Evolutionary conservation across 2,329 filamentous ascomycete species (phyloP).

Genomic region (Aspergillus tubingensis): DNA sequence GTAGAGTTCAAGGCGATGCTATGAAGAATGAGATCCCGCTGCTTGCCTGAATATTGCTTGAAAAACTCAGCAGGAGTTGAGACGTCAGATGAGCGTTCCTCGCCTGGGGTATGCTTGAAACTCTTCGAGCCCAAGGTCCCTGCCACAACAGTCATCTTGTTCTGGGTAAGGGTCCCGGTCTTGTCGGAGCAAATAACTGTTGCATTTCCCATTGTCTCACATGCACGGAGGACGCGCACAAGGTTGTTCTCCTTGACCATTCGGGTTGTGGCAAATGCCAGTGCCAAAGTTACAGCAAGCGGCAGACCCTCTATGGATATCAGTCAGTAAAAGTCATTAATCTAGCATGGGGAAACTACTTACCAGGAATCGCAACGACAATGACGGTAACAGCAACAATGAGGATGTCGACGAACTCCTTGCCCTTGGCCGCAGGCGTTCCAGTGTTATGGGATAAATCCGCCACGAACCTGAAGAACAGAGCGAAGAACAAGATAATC

Average conservation of each 20-base stretch:
- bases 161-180: slow-evolving; percentile 73
- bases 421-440: slow-evolving; percentile 72
- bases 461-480: slow-evolving; percentile 83
- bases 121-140: slow-evolving; percentile 65
- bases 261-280: slow-evolving; percentile 74
- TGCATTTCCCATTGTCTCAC: slow-evolving; percentile 80
- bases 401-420: slow-evolving; percentile 73
- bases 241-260: slow-evolving; percentile 79
- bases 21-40: slow-evolving; percentile 42
- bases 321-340: slow-evolving; percentile 40
- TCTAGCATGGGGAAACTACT: slow-evolving; percentile 10
- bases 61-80: slow-evolving; percentile 31
- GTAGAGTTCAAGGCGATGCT: slow-evolving; percentile 61
- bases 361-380: slow-evolving; percentile 70
- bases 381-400: slow-evolving; percentile 79
- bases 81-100: slow-evolving; percentile 18
- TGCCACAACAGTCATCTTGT: slow-evolving; percentile 75
- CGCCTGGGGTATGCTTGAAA: slow-evolving; percentile 50
- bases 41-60: slow-evolving; percentile 33
- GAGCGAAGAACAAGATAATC: slow-evolving; percentile 77
- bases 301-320: slow-evolving; percentile 64
- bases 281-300: slow-evolving; percentile 73
- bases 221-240: slow-evolving; percentile 73
- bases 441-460: slow-evolving; percentile 57
- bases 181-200: slow-evolving; percentile 81